These are phyloP conservation scores for Plasmodium blacklocki DNA, from an alignment of 169 alveolate species.

Conservation along the genomic window DNA sequence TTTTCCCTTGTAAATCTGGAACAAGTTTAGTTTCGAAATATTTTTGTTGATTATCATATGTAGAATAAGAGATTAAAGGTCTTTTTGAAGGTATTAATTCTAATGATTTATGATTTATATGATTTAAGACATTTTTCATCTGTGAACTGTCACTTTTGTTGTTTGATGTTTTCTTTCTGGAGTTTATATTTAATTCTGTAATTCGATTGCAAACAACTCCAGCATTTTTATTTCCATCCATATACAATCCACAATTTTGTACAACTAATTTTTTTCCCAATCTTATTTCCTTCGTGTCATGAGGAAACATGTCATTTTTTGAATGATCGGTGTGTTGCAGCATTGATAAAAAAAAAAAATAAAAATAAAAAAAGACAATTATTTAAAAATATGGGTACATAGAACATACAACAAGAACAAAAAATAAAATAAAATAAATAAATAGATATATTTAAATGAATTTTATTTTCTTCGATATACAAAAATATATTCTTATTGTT, in stretches of 20 bases:
- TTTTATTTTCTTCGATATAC: neutral
- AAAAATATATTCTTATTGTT: too few species aligned
- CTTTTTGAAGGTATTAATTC: conserved; percentile 39
- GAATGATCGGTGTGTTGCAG: neutral
- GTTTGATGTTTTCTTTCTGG: conserved; percentile 39
- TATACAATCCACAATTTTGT: conserved; percentile 40
- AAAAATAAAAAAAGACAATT: neutral
- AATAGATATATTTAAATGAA: neutral
- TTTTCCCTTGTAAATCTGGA: conserved; percentile 71
- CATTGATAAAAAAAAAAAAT: neutral
- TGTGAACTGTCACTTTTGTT: conserved; percentile 65
- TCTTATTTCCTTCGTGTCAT: conserved; percentile 20
- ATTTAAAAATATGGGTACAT: too few species aligned
- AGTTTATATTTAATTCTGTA: conserved; percentile 61
- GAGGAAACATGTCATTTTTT: neutral
- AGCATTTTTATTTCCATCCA: conserved; percentile 44
- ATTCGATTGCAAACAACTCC: conserved; percentile 74
- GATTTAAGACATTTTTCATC: conserved; percentile 54
- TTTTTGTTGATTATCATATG: conserved; percentile 68
- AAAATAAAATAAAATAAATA: neutral
- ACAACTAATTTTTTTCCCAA: conserved; percentile 33
- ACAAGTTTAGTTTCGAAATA: conserved; percentile 68
- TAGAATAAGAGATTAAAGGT: conserved; percentile 43
- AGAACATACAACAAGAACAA: neutral
- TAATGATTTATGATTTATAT: conserved; percentile 8